Percentiles rank a stretch among this genome's conserved stretches.
Conservation (phyloP, 2,329 filamentous ascomycete species). For the Cercospora sp. region DNA sequence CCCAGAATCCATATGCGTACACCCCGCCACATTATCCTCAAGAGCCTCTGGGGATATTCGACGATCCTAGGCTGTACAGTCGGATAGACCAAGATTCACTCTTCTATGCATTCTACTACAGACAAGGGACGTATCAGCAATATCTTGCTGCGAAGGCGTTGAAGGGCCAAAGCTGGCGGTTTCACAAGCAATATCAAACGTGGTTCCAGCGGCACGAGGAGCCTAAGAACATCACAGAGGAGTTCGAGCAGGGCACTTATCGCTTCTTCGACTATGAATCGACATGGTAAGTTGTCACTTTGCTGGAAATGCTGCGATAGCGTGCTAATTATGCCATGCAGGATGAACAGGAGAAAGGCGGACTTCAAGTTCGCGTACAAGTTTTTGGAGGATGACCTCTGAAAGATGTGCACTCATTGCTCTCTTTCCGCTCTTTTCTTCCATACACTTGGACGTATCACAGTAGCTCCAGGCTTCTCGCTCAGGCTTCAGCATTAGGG, state of each 20-base stretch:
- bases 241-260: conserved; percentile 98
- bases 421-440: conserved; percentile 30
- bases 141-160: conserved; percentile 94
- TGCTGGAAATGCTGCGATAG: conserved; percentile 15
- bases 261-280: conserved; percentile 99
- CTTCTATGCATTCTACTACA: conserved; percentile 99
- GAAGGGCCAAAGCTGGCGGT: conserved; percentile 97
- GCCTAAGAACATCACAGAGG: conserved; percentile 96
- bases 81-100: conserved; percentile 93
- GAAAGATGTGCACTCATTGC: neutral
- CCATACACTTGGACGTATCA: conserved; percentile 47
- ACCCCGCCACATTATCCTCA: conserved; percentile 85
- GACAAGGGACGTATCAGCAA: conserved; percentile 93
- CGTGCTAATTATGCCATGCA: conserved; percentile 43
- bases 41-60: conserved; percentile 86
- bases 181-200: conserved; percentile 99
- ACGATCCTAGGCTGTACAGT: conserved; percentile 83
- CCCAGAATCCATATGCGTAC: conserved; percentile 72
- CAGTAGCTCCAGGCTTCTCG: conserved; percentile 24
- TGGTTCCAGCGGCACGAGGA: conserved; percentile 99
- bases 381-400: conserved; percentile 78
- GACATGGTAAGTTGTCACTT: conserved; percentile 72
- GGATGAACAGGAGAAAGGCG: conserved; percentile 98
- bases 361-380: conserved; percentile 99
- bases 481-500: conserved; percentile 16